Evolutionary conservation across 345 rosid species (phyloP).

Genomic region (Syzygium aromaticum): DNA sequence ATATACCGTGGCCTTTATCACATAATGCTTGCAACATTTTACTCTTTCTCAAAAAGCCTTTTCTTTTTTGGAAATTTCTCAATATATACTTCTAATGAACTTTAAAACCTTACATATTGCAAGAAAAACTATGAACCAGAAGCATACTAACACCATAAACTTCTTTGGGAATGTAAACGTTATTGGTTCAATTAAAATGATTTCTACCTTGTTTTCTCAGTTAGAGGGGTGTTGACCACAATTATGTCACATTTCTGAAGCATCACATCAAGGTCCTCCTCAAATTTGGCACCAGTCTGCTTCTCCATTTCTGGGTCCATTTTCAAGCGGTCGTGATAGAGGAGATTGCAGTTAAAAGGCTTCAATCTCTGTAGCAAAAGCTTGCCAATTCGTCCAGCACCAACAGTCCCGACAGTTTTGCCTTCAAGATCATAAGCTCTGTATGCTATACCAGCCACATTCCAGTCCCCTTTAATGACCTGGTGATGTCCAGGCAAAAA

Average conservation of each 20-base stretch:
- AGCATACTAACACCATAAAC: neutral
- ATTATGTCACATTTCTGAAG: slow-evolving; percentile 82
- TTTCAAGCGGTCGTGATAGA: slow-evolving; percentile 74
- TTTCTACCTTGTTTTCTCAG: slow-evolving; percentile 68
- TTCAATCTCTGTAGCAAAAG: slow-evolving; percentile 85
- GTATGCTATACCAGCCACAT: slow-evolving; percentile 75
- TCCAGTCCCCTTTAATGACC: slow-evolving; percentile 83
- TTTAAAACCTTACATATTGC: neutral
- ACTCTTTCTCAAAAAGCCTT: neutral
- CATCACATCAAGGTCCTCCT: slow-evolving; percentile 72
- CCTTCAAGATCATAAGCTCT: slow-evolving; percentile 97
- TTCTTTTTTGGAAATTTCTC: neutral
- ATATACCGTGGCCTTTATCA: neutral
- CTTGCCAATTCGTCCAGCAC: slow-evolving; percentile 81
- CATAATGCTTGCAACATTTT: neutral
- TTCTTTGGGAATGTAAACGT: neutral
- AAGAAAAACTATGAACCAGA: neutral
- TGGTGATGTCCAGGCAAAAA: slow-evolving; percentile 88
- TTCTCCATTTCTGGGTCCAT: slow-evolving; percentile 71
- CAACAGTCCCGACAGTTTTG: slow-evolving; percentile 88
- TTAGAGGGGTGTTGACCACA: slow-evolving; percentile 83
- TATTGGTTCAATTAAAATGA: neutral
- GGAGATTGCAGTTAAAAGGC: slow-evolving; percentile 83
- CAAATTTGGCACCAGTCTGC: slow-evolving; percentile 60
- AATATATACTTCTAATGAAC: neutral